A percentile compares a stretch with the other conserved stretches of the same genome.
Evolutionary conservation across 129 eudicot genomes (phyloP).

Genomic region (Centella asiatica): DNA sequence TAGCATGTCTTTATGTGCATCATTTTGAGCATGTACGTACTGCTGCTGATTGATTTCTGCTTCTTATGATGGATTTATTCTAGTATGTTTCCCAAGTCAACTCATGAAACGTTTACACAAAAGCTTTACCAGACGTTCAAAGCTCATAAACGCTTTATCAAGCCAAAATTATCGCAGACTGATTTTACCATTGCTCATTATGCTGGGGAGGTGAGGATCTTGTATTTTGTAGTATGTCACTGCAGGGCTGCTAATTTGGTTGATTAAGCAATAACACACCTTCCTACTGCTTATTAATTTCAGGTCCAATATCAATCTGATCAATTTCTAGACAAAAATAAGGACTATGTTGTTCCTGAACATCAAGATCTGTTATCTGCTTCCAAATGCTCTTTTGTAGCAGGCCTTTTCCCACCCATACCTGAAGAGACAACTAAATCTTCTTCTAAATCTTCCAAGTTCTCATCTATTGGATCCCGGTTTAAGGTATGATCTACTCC

Average conservation of each 20-base stretch:
- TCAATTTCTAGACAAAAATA: conserved; percentile 89
- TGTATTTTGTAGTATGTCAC: background rate
- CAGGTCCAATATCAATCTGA: conserved; percentile 94
- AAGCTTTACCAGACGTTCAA: conserved; percentile 93
- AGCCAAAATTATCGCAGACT: conserved; percentile 85
- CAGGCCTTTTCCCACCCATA: conserved; percentile 79
- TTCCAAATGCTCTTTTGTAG: conserved; percentile 80
- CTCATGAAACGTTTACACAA: conserved; percentile 91
- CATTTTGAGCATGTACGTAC: background rate
- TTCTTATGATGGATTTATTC: conserved; percentile 25
- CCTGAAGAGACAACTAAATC: conserved; percentile 71
- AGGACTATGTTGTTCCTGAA: conserved; percentile 94
- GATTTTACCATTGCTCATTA: conserved; percentile 94
- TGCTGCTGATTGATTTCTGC: conserved; percentile 2
- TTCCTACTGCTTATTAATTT: conserved; percentile 15
- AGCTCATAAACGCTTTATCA: conserved; percentile 71
- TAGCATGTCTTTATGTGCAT: background rate
- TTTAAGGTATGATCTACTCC: conserved; percentile 49
- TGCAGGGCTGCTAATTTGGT: conserved; percentile 5
- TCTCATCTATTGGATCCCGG: conserved; percentile 91
- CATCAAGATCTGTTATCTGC: conserved; percentile 91
- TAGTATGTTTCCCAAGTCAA: conserved; percentile 99
- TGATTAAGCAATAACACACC: conserved; percentile 12
- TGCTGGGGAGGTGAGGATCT: conserved; percentile 83
- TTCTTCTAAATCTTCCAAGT: conserved; percentile 81